Evolutionary conservation across 2,329 filamentous ascomycete species (phyloP).

Genomic region (Penicillium sp.): DNA sequence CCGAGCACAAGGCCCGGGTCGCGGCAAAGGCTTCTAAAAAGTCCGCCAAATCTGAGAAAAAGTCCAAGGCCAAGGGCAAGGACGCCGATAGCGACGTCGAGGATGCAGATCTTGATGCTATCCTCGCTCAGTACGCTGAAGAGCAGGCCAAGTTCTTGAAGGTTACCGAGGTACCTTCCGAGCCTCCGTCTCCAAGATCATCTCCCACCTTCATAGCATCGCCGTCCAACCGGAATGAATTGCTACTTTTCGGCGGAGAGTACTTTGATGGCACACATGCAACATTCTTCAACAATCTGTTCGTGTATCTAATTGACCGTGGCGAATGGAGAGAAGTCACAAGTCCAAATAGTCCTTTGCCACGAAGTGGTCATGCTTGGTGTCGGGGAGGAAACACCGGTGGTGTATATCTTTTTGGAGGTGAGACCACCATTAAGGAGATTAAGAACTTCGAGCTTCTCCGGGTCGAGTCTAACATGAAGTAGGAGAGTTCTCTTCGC

Average conservation of each 20-base stretch:
- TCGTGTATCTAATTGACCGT: slow-evolving; percentile 70
- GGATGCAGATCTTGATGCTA: slow-evolving; percentile 87
- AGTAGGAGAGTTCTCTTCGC: slow-evolving; percentile 81
- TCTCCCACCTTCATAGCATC: slow-evolving; percentile 81
- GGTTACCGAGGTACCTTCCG: slow-evolving; percentile 75
- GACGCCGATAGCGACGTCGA: slow-evolving; percentile 84
- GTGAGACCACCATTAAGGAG: slow-evolving; percentile 22
- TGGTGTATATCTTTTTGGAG: slow-evolving; percentile 88
- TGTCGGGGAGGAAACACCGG: slow-evolving; percentile 82
- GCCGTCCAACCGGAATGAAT: slow-evolving; percentile 79
- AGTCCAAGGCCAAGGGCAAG: slow-evolving; percentile 64
- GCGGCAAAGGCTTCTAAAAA: slow-evolving; percentile 83
- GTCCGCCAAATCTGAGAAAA: slow-evolving; percentile 71
- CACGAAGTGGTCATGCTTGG: slow-evolving; percentile 91
- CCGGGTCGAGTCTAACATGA: slow-evolving; percentile 2
- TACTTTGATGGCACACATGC: slow-evolving; percentile 91
- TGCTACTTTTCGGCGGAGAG: slow-evolving; percentile 92
- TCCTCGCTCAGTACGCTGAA: slow-evolving; percentile 88
- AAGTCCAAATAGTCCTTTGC: slow-evolving; percentile 85
- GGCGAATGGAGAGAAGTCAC: slow-evolving; percentile 91
- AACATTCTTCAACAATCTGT: slow-evolving; percentile 65
- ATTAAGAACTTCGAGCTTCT: neutral
- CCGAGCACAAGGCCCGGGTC: slow-evolving; percentile 56
- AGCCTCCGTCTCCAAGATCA: slow-evolving; percentile 72
- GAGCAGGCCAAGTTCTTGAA: slow-evolving; percentile 93